phyloP scores from a whole-genome alignment of 1,139 yeast genomes.

The Taphrina deformans region DNA sequence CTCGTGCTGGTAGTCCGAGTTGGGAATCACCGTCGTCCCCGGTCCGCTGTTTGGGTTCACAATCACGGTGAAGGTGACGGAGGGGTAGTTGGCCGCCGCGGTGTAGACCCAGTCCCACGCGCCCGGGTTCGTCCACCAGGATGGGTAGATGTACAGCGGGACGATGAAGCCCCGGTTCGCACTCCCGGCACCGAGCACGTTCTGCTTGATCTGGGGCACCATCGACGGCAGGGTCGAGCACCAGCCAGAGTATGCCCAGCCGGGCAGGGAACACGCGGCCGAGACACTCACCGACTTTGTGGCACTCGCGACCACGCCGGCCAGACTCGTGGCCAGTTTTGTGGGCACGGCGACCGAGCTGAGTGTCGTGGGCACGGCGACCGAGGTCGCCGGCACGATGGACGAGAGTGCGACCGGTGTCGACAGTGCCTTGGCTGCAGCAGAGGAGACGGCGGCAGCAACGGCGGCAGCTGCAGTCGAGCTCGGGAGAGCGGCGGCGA shows the following conservation, averaged over 20 bases:
- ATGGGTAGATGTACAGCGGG: constrained; percentile 24
- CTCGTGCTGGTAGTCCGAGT: constrained; percentile 24
- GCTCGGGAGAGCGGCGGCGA: neutral
- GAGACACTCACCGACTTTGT: neutral
- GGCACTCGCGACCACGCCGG: neutral
- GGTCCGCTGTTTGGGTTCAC: constrained; percentile 13
- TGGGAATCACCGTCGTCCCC: constrained; percentile 2
- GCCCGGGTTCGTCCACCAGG: constrained; percentile 21
- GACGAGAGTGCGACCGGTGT: neutral
- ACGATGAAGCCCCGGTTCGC: constrained; percentile 8
- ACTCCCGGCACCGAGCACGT: neutral
- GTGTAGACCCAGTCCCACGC: constrained; percentile 23
- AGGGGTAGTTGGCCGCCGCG: neutral
- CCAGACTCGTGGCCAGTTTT: neutral
- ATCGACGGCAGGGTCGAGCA: constrained; percentile 3
- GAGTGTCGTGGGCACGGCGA: neutral
- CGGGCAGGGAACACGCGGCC: neutral
- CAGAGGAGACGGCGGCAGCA: neutral
- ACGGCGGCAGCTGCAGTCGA: neutral
- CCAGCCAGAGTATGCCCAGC: constrained; percentile 21
- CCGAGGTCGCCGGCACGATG: neutral
- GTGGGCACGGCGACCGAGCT: neutral
- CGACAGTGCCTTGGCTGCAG: neutral
- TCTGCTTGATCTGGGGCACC: constrained; percentile 1
- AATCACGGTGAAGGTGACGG: constrained; percentile 5